Evolutionary conservation across 352 stramenopile species (phyloP).

Genomic region (Phytophthora crassamura): DNA sequence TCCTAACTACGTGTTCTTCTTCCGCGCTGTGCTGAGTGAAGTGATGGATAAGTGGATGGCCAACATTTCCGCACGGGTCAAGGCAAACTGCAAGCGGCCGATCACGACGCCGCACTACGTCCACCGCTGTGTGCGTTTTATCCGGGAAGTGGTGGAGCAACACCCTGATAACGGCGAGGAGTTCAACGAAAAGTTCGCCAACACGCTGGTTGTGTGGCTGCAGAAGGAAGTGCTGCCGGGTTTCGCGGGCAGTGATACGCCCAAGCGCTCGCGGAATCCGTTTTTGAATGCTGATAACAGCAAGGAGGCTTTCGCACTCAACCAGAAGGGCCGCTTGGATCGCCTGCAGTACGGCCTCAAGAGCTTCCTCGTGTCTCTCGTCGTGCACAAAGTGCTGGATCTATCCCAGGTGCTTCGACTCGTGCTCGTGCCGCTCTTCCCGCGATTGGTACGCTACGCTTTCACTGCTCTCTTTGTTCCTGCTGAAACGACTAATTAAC

Average conservation of each 20-base stretch:
- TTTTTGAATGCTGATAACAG: constrained; percentile 85
- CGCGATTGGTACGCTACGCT: constrained; percentile 61
- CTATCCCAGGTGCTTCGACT: constrained; percentile 85
- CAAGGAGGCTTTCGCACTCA: constrained; percentile 83
- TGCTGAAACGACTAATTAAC: background rate
- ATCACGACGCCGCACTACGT: constrained; percentile 88
- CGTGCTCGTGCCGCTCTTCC: constrained; percentile 84
- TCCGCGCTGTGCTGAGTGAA: constrained; percentile 82
- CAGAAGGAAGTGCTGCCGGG: constrained; percentile 87
- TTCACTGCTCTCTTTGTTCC: constrained; percentile 1
- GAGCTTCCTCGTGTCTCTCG: constrained; percentile 80
- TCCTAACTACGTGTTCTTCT: constrained; percentile 89
- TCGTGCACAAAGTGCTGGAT: constrained; percentile 89
- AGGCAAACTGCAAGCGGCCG: constrained; percentile 75
- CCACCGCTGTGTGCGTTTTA: constrained; percentile 83
- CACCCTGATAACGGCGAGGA: constrained; percentile 85
- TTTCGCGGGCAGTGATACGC: constrained; percentile 80
- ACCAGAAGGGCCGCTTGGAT: constrained; percentile 85
- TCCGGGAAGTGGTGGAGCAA: constrained; percentile 85
- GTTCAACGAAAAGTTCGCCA: constrained; percentile 86
- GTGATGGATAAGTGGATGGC: constrained; percentile 92
- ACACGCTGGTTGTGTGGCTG: constrained; percentile 85
- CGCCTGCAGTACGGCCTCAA: constrained; percentile 89
- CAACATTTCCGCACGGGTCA: constrained; percentile 65
- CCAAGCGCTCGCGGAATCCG: constrained; percentile 80